Percentiles rank a stretch among this genome's conserved stretches.
Evolutionary conservation across 108 stramenopile genomes (phyloP).

Genomic region (Halocafeteria seosinensis): DNA sequence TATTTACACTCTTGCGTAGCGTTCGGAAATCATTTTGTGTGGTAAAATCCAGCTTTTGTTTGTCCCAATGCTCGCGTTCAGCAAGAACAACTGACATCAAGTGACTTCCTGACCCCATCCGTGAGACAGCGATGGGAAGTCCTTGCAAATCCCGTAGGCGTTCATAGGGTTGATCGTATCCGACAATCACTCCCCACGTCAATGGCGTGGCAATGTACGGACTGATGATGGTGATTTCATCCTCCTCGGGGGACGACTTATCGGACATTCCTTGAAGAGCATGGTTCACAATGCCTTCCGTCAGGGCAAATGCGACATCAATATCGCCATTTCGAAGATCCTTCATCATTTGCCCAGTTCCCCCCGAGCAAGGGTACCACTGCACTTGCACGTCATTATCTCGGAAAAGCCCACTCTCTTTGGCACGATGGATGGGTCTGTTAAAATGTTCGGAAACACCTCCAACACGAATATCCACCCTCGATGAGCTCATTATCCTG

Average conservation of each 20-base stretch:
- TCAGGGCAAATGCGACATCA: constrained; percentile 15
- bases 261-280: not conserved
- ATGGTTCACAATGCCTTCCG: constrained; percentile 4
- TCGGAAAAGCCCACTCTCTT: not conserved
- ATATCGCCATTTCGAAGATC: not conserved
- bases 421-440: not conserved
- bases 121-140: not conserved
- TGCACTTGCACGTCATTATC: not conserved
- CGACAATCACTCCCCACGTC: constrained; percentile 2
- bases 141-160: not conserved
- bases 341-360: constrained; percentile 9
- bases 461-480: constrained; percentile 3
- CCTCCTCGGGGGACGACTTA: too few species aligned
- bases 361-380: not conserved
- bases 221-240: not conserved
- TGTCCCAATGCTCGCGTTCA: not conserved
- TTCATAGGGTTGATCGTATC: too few species aligned
- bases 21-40: not conserved
- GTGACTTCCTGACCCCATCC: constrained; percentile 8
- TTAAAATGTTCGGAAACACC: constrained; percentile 23
- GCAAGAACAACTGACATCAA: constrained; percentile 14
- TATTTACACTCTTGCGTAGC: not conserved
- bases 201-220: not conserved
- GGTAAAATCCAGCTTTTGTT: not conserved
- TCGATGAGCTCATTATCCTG: too few species aligned